These are phyloP conservation scores for Bassia scoparia DNA, from an alignment of 148 eudicot species.

Conservation along the genomic window DNA sequence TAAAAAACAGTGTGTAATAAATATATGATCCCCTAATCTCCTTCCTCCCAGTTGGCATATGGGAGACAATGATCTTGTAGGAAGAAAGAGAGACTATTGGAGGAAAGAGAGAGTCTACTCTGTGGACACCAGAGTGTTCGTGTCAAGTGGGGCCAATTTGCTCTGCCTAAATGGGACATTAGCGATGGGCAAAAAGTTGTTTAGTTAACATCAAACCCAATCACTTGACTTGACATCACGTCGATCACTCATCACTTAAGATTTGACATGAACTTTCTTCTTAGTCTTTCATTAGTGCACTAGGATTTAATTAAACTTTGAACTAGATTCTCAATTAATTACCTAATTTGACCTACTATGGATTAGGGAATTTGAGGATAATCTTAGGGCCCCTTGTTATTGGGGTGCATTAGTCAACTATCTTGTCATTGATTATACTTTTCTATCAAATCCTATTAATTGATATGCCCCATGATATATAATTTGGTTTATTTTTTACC, in stretches of 20 bases:
- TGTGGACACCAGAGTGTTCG: conserved; percentile 32
- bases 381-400: background rate
- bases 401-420: background rate
- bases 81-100: conserved; percentile 11
- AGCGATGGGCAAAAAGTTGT: conserved; percentile 38
- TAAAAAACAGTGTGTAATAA: conserved; percentile 8
- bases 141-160: conserved; percentile 33
- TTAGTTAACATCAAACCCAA: conserved; percentile 31
- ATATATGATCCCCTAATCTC: conserved; percentile 18
- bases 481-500: conserved; percentile 1
- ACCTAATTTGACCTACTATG: background rate
- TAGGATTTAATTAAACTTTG: conserved; percentile 20
- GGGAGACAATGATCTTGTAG: conserved; percentile 28
- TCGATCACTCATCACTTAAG: conserved; percentile 20
- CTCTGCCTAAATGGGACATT: conserved; percentile 40
- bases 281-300: conserved; percentile 34
- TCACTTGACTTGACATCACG: conserved; percentile 25
- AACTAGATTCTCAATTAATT: conserved; percentile 9
- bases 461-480: conserved; percentile 9
- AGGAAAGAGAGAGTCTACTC: background rate
- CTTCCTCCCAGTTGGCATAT: conserved; percentile 13
- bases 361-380: background rate
- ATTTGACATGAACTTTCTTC: conserved; percentile 20
- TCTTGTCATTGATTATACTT: too few relatives aligned
- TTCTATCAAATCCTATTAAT: conserved; percentile 5